Percentiles rank a stretch among this genome's conserved stretches.
Conservation (phyloP, 345 rosid genomes). For the Hibiscus trionum region DNA sequence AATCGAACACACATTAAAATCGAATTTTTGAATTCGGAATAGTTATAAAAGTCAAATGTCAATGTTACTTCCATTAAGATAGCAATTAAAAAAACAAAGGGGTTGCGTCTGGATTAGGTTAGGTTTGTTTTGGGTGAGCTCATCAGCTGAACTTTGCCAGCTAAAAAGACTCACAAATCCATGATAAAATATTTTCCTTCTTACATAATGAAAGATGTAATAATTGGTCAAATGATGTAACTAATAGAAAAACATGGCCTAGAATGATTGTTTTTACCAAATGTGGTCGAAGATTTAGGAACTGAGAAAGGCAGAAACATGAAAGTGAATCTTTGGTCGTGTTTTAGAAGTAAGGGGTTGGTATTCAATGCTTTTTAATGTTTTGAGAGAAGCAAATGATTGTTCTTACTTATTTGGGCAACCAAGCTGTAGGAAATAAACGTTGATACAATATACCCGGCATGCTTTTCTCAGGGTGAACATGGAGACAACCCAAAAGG, state of each 20-base stretch:
- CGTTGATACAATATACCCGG: not conserved
- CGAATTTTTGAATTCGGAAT: not conserved
- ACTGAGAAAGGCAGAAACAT: not conserved
- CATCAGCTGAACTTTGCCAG: not conserved
- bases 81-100: not conserved
- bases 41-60: slow-evolving; percentile 1
- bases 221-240: not conserved
- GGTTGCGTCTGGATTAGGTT: not conserved
- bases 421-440: slow-evolving; percentile 8
- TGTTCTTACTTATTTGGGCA: not conserved
- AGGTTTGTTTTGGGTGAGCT: slow-evolving; percentile 13
- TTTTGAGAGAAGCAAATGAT: not conserved
- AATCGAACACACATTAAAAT: too few species aligned
- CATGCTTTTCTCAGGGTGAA: slow-evolving; percentile 10
- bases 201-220: not conserved
- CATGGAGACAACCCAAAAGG: slow-evolving; percentile 4
- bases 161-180: not conserved
- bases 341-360: not conserved
- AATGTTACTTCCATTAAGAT: not conserved
- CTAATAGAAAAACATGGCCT: not conserved
- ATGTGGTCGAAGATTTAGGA: not conserved
- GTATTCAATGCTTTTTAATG: too few species aligned
- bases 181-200: not conserved
- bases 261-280: not conserved
- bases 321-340: not conserved